Conservation (phyloP, 768 basidiomycete genomes). For the Boletellus ananas region DNA sequence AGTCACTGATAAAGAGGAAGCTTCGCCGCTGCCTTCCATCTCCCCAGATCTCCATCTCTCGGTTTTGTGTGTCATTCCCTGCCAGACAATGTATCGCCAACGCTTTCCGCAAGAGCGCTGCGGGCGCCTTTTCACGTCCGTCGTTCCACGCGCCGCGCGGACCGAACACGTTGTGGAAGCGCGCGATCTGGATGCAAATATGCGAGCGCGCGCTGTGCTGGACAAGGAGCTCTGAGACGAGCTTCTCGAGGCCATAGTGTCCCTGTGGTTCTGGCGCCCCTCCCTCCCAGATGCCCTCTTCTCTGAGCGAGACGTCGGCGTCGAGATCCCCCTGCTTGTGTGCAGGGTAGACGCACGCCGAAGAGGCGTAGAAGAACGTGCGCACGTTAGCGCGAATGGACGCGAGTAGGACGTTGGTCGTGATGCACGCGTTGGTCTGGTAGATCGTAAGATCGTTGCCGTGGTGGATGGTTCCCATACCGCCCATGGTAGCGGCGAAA, state of each 20-base stretch:
- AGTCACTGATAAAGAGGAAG: slow-evolving; percentile 54
- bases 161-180: slow-evolving; percentile 60
- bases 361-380: slow-evolving; percentile 52
- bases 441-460: slow-evolving; percentile 50
- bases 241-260: slow-evolving; percentile 58
- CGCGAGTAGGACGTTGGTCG: slow-evolving; percentile 43
- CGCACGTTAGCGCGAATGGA: slow-evolving; percentile 36
- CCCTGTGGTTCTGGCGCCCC: slow-evolving; percentile 45
- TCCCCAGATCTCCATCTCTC: slow-evolving; percentile 54
- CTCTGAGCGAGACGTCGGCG: slow-evolving; percentile 42
- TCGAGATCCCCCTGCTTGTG: slow-evolving; percentile 33
- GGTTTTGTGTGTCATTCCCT: background rate
- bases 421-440: slow-evolving; percentile 47
- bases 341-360: slow-evolving; percentile 56
- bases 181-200: slow-evolving; percentile 44
- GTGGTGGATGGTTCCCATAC: slow-evolving; percentile 59
- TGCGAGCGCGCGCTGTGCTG: slow-evolving; percentile 23
- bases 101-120: slow-evolving; percentile 54
- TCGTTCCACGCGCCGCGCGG: slow-evolving; percentile 50
- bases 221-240: slow-evolving; percentile 46
- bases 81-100: slow-evolving; percentile 25
- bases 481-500: slow-evolving; percentile 61
- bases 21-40: slow-evolving; percentile 50
- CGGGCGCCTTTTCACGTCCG: slow-evolving; percentile 58
- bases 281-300: slow-evolving; percentile 42